Percentiles rank a stretch among this genome's conserved stretches.
phyloP scores from a whole-genome alignment of 768 basidiomycete genomes.

The Hericium rajendrae region DNA sequence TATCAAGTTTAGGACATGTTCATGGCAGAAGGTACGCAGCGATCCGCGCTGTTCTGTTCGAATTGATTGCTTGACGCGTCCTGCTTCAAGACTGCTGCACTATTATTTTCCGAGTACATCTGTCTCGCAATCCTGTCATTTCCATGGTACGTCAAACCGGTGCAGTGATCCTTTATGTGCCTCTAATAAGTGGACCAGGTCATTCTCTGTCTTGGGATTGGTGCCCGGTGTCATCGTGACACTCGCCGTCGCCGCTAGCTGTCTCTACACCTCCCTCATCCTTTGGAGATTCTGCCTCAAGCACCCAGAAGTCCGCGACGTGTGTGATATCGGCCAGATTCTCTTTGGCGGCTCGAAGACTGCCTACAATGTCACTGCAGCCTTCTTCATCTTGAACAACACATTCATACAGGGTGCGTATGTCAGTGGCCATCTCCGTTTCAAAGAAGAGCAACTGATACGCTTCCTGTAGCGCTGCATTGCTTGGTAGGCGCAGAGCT shows the following conservation, averaged over 20 bases:
- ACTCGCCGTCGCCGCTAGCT: conserved; percentile 27
- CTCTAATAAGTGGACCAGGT: conserved; percentile 18
- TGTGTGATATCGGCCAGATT: conserved; percentile 40
- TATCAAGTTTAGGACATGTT: conserved; percentile 33
- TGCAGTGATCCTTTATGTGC: too few species aligned
- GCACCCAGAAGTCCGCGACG: conserved; percentile 39
- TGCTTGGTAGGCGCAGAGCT: conserved; percentile 37
- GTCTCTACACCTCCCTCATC: conserved; percentile 37
- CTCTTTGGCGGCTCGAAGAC: conserved; percentile 37
- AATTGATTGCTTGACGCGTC: conserved; percentile 18
- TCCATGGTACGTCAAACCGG: conserved; percentile 11
- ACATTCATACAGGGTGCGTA: conserved; percentile 39
- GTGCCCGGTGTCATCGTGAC: conserved; percentile 35
- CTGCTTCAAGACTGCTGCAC: conserved; percentile 35
- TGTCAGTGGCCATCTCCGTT: background rate
- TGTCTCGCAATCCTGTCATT: conserved; percentile 29
- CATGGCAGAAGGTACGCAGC: conserved; percentile 36
- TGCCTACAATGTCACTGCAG: conserved; percentile 40
- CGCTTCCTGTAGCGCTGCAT: conserved; percentile 25
- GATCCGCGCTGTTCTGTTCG: background rate
- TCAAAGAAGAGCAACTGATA: background rate
- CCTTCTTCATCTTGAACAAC: conserved; percentile 48
- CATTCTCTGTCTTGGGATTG: conserved; percentile 35
- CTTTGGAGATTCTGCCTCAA: conserved; percentile 40
- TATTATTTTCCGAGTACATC: conserved; percentile 39